Evolutionary conservation across 1,284 basidiomycete species (phyloP), one percentile per base, ranked within the genome.

Genomic region (Neolentinus lepideus): DNA sequence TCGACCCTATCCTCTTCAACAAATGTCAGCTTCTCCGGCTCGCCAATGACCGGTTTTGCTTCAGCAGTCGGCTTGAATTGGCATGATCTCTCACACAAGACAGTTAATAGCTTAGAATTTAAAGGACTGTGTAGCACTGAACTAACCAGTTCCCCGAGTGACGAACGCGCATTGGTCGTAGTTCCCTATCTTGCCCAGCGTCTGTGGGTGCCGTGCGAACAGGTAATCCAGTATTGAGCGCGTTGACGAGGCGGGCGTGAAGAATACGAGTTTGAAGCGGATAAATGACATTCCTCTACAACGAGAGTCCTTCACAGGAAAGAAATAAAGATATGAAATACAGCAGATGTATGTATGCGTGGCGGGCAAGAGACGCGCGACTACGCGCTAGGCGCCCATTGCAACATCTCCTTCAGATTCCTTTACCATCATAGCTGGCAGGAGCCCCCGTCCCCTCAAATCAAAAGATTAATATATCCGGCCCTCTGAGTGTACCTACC

Each of bases 1-100:
- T 81, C 80, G 22, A 83, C 79, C 53, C 75, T 71, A 66, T 80
- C 73, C 60, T 83, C 80, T 43, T 81, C 76, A 8, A 80, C 77
- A 38, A 64, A 68, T 62, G 79, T 77, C 48, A 79, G 64, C 58
- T 67, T 57, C 25, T 74, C 78, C 2, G 68, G 61, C 14, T 59
- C 52, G 2, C 78, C 79, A 50, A 78, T 75, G 3, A 70, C 63
- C 8, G 79, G 79, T 38, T 72, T 70, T n/a, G 79, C 75, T 22
- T 67, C 69, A 2, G 63, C 61, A 2, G 64, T 63, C 8, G 78
- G 76, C 58, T 62, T 69, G 60, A 81, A 81, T 59, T 80, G 79
- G 29, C 79, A 78, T 80, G 59, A 25, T 53, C 6, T n/a, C n/a
- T n/a, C n/a, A n/a, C n/a, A n/a, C n/a, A n/a, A n/a, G n/a, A n/a